These are phyloP conservation scores for Pseudonitzschia multiseries DNA, from an alignment of 108 stramenopile genomes.

Conservation along the genomic window DNA sequence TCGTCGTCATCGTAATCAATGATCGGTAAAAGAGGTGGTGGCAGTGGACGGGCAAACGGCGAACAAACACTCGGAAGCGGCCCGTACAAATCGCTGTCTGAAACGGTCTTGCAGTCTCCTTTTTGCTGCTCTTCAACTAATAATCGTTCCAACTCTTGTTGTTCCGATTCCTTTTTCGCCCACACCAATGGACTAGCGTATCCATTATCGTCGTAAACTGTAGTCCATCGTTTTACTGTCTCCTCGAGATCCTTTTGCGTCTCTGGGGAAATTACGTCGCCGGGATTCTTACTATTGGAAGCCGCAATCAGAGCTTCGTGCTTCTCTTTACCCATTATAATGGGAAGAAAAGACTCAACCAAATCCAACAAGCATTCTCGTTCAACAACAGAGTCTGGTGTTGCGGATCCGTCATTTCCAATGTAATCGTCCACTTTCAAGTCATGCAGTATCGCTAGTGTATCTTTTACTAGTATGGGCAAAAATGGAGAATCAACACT, in stretches of 20 bases:
- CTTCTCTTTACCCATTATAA: slow-evolving; percentile 32
- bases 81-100: slow-evolving; percentile 14
- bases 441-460: slow-evolving; percentile 29
- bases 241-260: slow-evolving; percentile 26
- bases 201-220: slow-evolving; percentile 25
- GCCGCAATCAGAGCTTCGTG: slow-evolving; percentile 16
- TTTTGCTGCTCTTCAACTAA: slow-evolving; percentile 8
- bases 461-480: slow-evolving; percentile 38
- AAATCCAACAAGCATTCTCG: slow-evolving; percentile 36
- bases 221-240: slow-evolving; percentile 27
- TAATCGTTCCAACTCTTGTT: slow-evolving; percentile 17
- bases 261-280: slow-evolving; percentile 23
- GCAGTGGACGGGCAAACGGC: slow-evolving; percentile 53
- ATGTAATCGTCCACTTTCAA: slow-evolving; percentile 11
- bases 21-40: slow-evolving; percentile 44
- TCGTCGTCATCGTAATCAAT: slow-evolving; percentile 37
- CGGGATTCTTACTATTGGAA: slow-evolving; percentile 13
- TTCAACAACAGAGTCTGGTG: slow-evolving; percentile 19
- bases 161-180: slow-evolving; percentile 33
- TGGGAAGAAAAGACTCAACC: slow-evolving; percentile 39
- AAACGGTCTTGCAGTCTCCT: not conserved
- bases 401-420: not conserved
- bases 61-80: slow-evolving; percentile 35
- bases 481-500: slow-evolving; percentile 43
- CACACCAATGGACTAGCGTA: slow-evolving; percentile 41